Evolutionary conservation across 2,329 filamentous ascomycete species (phyloP).

Genomic region (Zalaria sp.): DNA sequence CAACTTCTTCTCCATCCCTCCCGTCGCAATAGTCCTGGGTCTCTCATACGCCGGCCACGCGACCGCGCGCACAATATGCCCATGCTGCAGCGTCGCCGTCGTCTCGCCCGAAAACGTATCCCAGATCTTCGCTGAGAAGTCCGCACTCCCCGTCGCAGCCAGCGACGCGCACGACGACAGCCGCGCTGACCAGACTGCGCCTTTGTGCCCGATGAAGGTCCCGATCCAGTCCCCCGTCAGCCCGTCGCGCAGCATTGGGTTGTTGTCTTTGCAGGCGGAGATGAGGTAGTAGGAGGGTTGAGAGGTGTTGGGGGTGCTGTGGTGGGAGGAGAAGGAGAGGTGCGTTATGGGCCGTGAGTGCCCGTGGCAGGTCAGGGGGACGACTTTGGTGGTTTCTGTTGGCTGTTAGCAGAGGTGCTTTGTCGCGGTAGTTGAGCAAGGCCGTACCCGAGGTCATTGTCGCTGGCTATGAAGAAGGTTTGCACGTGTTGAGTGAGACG

Average conservation of each 20-base stretch:
- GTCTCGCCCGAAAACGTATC: slow-evolving; percentile 90
- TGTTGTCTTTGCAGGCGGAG: slow-evolving; percentile 73
- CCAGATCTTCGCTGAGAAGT: slow-evolving; percentile 90
- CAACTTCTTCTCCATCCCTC: slow-evolving; percentile 91
- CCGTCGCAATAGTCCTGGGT: slow-evolving; percentile 71
- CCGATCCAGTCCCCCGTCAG: slow-evolving; percentile 96
- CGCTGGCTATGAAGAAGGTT: no score
- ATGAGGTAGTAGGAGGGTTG: slow-evolving; percentile 66
- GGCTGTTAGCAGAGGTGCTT: slow-evolving; percentile 2
- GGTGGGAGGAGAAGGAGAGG: slow-evolving; percentile 63
- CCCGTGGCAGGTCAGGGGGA: slow-evolving; percentile 86
- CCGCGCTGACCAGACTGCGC: slow-evolving; percentile 91
- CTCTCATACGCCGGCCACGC: slow-evolving; percentile 54
- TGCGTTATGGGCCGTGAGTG: slow-evolving; percentile 88
- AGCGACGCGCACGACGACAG: slow-evolving; percentile 77
- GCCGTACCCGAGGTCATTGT: not conserved
- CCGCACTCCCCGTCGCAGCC: slow-evolving; percentile 85
- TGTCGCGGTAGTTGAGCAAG: not conserved
- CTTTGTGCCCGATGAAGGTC: slow-evolving; percentile 96
- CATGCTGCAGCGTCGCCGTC: slow-evolving; percentile 73
- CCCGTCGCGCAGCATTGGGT: slow-evolving; percentile 95
- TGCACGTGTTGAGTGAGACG: no score
- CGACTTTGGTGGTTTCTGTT: slow-evolving; percentile 41
- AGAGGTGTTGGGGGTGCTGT: slow-evolving; percentile 11
- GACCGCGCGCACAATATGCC: slow-evolving; percentile 88